These are phyloP conservation scores for Alternaria panax DNA, from an alignment of 2,329 filamentous ascomycete species.

Conservation along the genomic window DNA sequence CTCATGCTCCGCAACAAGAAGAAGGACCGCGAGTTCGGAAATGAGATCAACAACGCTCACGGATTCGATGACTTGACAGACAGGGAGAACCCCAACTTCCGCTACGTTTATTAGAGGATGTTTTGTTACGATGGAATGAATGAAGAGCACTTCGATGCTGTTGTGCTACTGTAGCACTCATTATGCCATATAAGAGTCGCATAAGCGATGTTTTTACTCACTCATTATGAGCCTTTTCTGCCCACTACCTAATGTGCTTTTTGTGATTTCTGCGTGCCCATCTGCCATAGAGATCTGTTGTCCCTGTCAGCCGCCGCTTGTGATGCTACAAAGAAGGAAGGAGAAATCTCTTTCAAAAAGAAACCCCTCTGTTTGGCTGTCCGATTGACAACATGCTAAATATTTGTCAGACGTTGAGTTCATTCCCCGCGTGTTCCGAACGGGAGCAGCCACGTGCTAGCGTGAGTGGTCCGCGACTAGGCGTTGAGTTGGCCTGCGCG, in stretches of 20 bases:
- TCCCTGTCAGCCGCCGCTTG: neutral
- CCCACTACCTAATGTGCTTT: neutral
- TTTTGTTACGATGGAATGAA: neutral
- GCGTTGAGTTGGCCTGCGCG: neutral
- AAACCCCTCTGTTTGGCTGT: neutral
- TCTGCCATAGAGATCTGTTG: neutral
- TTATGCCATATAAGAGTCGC: neutral
- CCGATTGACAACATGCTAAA: neutral
- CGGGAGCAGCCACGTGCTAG: neutral
- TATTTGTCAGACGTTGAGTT: neutral
- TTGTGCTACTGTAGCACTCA: neutral
- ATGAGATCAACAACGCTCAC: slow-evolving; percentile 50
- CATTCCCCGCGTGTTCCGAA: neutral
- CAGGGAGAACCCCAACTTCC: slow-evolving; percentile 66
- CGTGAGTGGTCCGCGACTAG: neutral
- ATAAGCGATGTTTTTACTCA: neutral
- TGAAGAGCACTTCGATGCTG: neutral
- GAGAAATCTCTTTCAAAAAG: neutral
- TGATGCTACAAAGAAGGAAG: neutral
- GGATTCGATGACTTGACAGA: slow-evolving; percentile 71
- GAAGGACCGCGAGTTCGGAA: slow-evolving; percentile 56
- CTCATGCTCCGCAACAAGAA: slow-evolving; percentile 65
- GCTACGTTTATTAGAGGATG: slow-evolving; percentile 57
- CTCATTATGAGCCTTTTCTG: neutral
- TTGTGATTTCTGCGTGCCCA: neutral